A percentile compares a stretch with the other conserved stretches of the same genome.
Conservation (phyloP, 2,329 filamentous ascomycete species). For the Ascochyta lentis region DNA sequence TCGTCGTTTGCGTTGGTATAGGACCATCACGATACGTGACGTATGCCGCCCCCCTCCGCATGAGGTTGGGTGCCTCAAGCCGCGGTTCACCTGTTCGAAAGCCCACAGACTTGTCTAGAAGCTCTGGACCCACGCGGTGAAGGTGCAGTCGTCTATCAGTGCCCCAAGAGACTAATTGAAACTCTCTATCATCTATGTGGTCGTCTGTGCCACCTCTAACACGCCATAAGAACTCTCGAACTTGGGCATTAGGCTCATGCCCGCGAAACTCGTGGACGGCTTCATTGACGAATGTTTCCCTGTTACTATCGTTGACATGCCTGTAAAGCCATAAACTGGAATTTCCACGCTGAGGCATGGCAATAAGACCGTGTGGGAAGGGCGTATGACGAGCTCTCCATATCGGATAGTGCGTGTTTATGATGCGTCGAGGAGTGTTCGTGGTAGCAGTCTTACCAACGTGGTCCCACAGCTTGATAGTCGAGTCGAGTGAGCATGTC, state of each 20-base stretch:
- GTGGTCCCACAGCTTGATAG: conserved; percentile 94
- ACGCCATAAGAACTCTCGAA: conserved; percentile 92
- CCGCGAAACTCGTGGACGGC: conserved; percentile 58
- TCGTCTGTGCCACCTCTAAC: conserved; percentile 71
- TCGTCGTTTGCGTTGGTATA: conserved; percentile 24
- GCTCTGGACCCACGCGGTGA: conserved; percentile 71
- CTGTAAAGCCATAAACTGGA: conserved; percentile 87
- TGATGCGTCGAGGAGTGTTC: conserved; percentile 61
- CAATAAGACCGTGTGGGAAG: conserved; percentile 83
- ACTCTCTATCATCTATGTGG: conserved; percentile 81
- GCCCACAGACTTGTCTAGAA: conserved; percentile 71
- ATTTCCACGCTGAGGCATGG: conserved; percentile 90
- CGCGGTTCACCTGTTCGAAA: conserved; percentile 73
- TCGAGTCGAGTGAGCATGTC: conserved; percentile 90
- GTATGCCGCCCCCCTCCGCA: conserved; percentile 83
- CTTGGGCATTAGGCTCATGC: conserved; percentile 63
- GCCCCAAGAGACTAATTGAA: conserved; percentile 92
- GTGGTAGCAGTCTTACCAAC: conserved; percentile 60
- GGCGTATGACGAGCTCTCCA: conserved; percentile 92
- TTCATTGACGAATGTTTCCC: conserved; percentile 33
- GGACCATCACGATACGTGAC: conserved; percentile 76
- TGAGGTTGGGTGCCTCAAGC: conserved; percentile 71
- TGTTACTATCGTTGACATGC: conserved; percentile 56
- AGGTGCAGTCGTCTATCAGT: conserved; percentile 83
- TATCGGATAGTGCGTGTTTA: conserved; percentile 83